Evolutionary conservation across 139 green algal genomes (phyloP).

Genomic region (Chlamydomonas sp.): DNA sequence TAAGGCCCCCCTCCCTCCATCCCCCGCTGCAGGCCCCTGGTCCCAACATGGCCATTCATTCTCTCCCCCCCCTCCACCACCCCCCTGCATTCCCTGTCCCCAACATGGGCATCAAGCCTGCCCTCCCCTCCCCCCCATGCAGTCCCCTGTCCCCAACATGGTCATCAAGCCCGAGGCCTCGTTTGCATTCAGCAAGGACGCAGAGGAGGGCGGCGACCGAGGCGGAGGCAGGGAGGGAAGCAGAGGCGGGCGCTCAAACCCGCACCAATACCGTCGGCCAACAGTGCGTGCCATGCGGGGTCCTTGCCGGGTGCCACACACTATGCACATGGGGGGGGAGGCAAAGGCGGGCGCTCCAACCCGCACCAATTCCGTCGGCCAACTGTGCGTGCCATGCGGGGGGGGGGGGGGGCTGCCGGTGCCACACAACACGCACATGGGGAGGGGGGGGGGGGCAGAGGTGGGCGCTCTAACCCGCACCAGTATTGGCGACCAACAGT

Average conservation of each 20-base stretch:
- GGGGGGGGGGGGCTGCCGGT: too few relatives aligned
- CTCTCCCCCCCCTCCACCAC: too few relatives aligned
- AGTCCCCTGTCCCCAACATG: slow-evolving; percentile 18
- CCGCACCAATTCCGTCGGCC: neutral
- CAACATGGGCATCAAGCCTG: too few relatives aligned
- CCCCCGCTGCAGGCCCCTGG: too few relatives aligned
- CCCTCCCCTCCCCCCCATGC: too few relatives aligned
- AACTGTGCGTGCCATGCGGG: too few relatives aligned
- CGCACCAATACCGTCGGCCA: neutral
- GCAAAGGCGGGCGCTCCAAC: neutral
- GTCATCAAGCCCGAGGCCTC: slow-evolving; percentile 23
- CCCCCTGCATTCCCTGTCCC: too few relatives aligned
- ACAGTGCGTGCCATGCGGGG: neutral
- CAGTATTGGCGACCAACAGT: neutral
- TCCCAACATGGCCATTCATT: too few relatives aligned
- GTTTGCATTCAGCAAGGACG: slow-evolving; percentile 19
- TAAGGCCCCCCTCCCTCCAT: too few relatives aligned
- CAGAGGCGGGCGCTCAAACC: neutral
- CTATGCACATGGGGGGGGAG: neutral
- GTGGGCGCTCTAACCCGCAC: neutral
- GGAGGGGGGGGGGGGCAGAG: too few relatives aligned
- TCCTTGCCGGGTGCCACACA: neutral
- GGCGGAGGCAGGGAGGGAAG: neutral
- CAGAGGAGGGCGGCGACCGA: slow-evolving; percentile 4
- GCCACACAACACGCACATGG: too few relatives aligned